Evolutionary conservation across 441 rosid species (phyloP).

Genomic region (Brassica balearica): DNA sequence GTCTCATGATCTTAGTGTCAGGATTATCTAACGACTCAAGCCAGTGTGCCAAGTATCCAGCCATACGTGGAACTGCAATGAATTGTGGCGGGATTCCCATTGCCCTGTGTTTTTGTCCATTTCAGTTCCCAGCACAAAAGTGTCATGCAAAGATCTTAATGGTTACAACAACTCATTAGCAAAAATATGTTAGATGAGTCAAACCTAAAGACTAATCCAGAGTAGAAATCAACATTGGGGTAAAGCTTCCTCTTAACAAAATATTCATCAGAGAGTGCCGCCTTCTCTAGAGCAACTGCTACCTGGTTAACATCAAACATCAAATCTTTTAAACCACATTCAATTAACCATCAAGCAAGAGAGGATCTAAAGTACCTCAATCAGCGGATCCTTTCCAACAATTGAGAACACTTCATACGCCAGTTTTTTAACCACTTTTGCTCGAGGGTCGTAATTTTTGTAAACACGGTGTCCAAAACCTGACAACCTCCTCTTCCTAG

Average conservation of each 20-base stretch:
- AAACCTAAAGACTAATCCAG: conserved; percentile 91
- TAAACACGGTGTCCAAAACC: conserved; percentile 97
- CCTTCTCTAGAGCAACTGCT: conserved; percentile 93
- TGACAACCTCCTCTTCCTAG: conserved; percentile 84
- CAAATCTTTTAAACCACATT: not conserved
- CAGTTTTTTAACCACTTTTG: conserved; percentile 76
- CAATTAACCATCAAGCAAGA: not conserved
- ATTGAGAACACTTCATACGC: conserved; percentile 93
- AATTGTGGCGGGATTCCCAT: conserved; percentile 87
- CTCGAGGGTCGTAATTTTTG: conserved; percentile 93
- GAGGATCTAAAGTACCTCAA: conserved; percentile 61
- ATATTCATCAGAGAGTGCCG: conserved; percentile 78
- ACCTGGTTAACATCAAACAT: conserved; percentile 56
- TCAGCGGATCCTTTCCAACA: conserved; percentile 92
- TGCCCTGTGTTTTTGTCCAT: conserved; percentile 57
- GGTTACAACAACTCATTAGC: not conserved
- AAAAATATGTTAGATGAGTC: not conserved
- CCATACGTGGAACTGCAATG: conserved; percentile 88
- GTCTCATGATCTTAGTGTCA: conserved; percentile 93
- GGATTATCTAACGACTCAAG: conserved; percentile 89
- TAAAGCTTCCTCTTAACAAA: conserved; percentile 89
- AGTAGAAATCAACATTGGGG: conserved; percentile 98
- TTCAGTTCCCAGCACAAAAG: conserved; percentile 4
- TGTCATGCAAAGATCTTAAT: not conserved
- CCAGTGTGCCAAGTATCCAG: conserved; percentile 93